Percentiles rank a stretch among this genome's conserved stretches.
Evolutionary conservation across 768 basidiomycete genomes (phyloP).

Genomic region (Dictyophora rubrovolvata): DNA sequence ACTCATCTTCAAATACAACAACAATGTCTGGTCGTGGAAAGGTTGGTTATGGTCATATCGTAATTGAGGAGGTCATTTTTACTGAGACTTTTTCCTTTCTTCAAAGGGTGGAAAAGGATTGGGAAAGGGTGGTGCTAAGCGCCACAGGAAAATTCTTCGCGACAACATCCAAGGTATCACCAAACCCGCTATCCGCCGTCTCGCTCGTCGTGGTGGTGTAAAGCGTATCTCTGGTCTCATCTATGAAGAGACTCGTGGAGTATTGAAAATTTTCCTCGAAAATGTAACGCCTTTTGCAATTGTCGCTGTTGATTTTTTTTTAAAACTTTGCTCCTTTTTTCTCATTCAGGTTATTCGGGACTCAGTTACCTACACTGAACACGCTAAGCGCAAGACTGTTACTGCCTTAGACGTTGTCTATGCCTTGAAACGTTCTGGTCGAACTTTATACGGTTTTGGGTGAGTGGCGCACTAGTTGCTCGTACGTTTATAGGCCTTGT

Average conservation of each 20-base stretch:
- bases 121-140: constrained; percentile 72
- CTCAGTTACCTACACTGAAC: constrained; percentile 62
- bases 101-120: constrained; percentile 38
- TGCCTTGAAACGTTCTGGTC: constrained; percentile 35
- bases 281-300: constrained; percentile 13
- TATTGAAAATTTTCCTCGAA: constrained; percentile 40
- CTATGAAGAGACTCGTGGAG: constrained; percentile 41
- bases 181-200: constrained; percentile 41
- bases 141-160: constrained; percentile 72
- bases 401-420: constrained; percentile 41
- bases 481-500: background rate
- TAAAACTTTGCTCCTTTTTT: background rate
- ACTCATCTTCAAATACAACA: background rate
- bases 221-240: constrained; percentile 40
- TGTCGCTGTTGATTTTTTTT: background rate
- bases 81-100: background rate
- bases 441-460: constrained; percentile 51
- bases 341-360: constrained; percentile 38
- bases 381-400: constrained; percentile 45
- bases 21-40: constrained; percentile 71
- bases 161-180: constrained; percentile 68
- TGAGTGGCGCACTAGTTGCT: background rate
- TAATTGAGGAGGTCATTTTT: background rate
- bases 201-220: constrained; percentile 43
- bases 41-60: constrained; percentile 26